Evolutionary conservation across 441 rosid genomes (phyloP).

Genomic region (Euphorbia corollata): DNA sequence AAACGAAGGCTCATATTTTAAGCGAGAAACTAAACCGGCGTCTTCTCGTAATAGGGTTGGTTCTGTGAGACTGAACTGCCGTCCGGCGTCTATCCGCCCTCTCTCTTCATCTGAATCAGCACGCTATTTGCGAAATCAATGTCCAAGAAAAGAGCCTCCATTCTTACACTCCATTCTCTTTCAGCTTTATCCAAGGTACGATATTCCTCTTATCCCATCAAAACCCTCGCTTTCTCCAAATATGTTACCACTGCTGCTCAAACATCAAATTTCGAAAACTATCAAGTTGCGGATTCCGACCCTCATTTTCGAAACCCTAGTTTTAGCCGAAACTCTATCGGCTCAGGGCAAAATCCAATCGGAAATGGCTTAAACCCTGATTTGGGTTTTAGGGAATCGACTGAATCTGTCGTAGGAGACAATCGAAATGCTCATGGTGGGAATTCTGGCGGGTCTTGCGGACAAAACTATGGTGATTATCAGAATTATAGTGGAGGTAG

Average conservation of each 20-base stretch:
- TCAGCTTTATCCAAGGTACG: conserved; percentile 30
- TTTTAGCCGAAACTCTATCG: conserved; percentile 20
- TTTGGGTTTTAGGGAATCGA: conserved; percentile 24
- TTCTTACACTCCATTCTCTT: conserved; percentile 27
- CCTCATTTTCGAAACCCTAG: conserved; percentile 14
- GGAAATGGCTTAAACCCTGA: conserved; percentile 26
- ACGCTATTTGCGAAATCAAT: conserved; percentile 24
- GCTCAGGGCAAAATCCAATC: conserved; percentile 17
- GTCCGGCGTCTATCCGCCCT: neutral
- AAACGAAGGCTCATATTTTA: too few species aligned
- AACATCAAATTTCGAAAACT: conserved; percentile 33
- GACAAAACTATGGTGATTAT: conserved; percentile 14
- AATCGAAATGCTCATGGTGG: conserved; percentile 13
- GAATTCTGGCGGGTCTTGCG: conserved; percentile 13
- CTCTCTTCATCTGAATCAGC: neutral
- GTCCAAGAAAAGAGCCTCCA: conserved; percentile 32
- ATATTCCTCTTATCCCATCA: conserved; percentile 23
- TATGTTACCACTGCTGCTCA: conserved; percentile 40
- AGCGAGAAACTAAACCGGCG: too few species aligned
- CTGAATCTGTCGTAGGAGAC: conserved; percentile 11
- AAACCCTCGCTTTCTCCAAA: conserved; percentile 21
- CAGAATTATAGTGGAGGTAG: conserved; percentile 12
- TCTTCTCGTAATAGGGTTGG: neutral
- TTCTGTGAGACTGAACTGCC: neutral
- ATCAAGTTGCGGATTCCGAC: conserved; percentile 13